These are phyloP conservation scores for Dactylonectria macrodidyma DNA, from an alignment of 2,329 filamentous ascomycete genomes.

Conservation along the genomic window DNA sequence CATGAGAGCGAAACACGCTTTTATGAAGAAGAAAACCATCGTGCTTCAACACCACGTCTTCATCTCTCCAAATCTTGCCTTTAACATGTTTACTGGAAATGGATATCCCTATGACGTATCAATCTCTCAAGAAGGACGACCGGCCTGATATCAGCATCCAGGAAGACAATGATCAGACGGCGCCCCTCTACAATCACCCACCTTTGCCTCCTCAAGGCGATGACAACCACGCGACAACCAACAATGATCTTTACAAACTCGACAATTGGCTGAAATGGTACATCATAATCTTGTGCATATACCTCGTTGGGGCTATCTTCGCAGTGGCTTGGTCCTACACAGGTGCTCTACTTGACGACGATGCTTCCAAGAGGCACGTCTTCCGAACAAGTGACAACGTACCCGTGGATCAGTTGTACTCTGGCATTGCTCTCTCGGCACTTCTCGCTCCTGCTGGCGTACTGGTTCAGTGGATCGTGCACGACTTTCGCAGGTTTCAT, in stretches of 20 bases:
- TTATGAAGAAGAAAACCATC: background rate
- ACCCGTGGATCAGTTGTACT: slow-evolving; percentile 38
- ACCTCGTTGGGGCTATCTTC: slow-evolving; percentile 26
- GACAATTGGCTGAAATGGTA: slow-evolving; percentile 38
- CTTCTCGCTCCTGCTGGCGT: slow-evolving; percentile 33
- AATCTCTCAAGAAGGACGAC: slow-evolving; percentile 39
- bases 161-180: slow-evolving; percentile 8
- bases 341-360: slow-evolving; percentile 32
- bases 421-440: slow-evolving; percentile 35
- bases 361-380: slow-evolving; percentile 40
- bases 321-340: slow-evolving; percentile 38
- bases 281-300: slow-evolving; percentile 30
- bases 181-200: background rate
- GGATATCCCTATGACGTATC: slow-evolving; percentile 33
- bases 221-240: slow-evolving; percentile 12
- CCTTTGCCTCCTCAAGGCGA: background rate
- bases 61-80: background rate
- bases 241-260: slow-evolving; percentile 32
- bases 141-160: slow-evolving; percentile 21
- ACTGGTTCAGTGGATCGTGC: slow-evolving; percentile 36
- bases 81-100: slow-evolving; percentile 13
- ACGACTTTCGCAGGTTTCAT: slow-evolving; percentile 40
- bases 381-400: slow-evolving; percentile 32
- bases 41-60: background rate
- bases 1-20: slow-evolving; percentile 3